Evolutionary conservation across 108 stramenopile species (phyloP).

Genomic region (Phaeodactylum tricornutum): DNA sequence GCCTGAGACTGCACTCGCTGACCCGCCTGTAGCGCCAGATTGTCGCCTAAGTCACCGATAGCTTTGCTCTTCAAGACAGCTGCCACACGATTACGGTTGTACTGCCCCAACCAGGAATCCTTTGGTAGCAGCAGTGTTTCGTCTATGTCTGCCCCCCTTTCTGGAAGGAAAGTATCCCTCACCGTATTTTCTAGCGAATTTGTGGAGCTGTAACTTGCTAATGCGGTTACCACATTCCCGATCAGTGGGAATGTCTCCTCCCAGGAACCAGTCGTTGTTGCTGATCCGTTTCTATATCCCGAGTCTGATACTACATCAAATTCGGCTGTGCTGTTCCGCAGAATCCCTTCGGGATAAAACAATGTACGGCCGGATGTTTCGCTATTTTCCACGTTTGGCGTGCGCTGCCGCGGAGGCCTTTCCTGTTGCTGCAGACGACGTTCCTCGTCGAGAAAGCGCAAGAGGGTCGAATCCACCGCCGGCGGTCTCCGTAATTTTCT

Average conservation of each 20-base stretch:
- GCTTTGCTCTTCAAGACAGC: slow-evolving; percentile 31
- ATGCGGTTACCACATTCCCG: slow-evolving; percentile 7
- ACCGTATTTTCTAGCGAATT: background rate
- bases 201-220: background rate
- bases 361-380: no score
- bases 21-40: slow-evolving; percentile 35
- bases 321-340: no score
- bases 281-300: no score
- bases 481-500: slow-evolving; percentile 23
- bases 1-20: slow-evolving; percentile 45
- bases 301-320: no score
- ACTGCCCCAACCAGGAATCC: slow-evolving; percentile 40
- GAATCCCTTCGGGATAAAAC: no score
- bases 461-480: slow-evolving; percentile 54
- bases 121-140: slow-evolving; percentile 5
- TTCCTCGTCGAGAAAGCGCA: slow-evolving; percentile 66
- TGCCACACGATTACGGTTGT: slow-evolving; percentile 40
- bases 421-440: no score
- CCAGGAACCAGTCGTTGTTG: no score
- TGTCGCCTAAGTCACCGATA: slow-evolving; percentile 30
- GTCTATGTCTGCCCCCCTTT: slow-evolving; percentile 1
- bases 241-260: no score
- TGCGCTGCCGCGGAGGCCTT: no score
- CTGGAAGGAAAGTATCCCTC: background rate
- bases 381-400: no score